Evolutionary conservation across 139 green algal genomes (phyloP).

Genomic region (Penium margaritaceum): DNA sequence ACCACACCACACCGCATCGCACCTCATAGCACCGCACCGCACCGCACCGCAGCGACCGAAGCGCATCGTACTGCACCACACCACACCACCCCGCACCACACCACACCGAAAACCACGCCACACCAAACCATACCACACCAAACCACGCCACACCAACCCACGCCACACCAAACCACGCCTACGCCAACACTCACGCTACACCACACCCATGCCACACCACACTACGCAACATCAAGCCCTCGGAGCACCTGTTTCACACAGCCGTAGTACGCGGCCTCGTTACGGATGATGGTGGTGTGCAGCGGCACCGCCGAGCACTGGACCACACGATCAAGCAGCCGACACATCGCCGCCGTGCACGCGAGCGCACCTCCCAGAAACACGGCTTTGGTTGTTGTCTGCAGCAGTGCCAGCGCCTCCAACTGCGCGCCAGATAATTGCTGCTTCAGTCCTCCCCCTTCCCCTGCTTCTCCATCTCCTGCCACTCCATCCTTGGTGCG

Average conservation of each 20-base stretch:
- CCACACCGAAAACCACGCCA: no score
- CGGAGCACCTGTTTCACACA: conserved; percentile 47
- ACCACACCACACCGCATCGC: no score
- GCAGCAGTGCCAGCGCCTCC: conserved; percentile 57
- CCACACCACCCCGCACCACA: no score
- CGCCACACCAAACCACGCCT: no score
- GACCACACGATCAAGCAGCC: conserved; percentile 30
- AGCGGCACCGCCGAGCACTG: conserved; percentile 50
- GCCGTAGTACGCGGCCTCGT: conserved; percentile 73
- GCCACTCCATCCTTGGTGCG: not conserved
- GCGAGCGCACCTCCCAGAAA: conserved; percentile 57
- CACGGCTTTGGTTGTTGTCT: conserved; percentile 61
- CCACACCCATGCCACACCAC: no score
- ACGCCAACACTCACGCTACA: no score
- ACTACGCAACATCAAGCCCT: no score
- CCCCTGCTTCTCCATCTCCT: not conserved
- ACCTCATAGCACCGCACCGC: no score
- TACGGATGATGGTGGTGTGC: conserved; percentile 70
- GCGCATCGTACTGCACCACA: no score
- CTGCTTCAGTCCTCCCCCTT: conserved; percentile 11
- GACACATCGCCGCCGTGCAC: conserved; percentile 11
- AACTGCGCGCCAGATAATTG: conserved; percentile 54
- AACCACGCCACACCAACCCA: no score
- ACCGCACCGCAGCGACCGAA: no score
- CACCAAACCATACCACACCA: no score